Base-by-base conservation (phyloP, 352 stramenopile species). In the Phytopythium vexans region DNA sequence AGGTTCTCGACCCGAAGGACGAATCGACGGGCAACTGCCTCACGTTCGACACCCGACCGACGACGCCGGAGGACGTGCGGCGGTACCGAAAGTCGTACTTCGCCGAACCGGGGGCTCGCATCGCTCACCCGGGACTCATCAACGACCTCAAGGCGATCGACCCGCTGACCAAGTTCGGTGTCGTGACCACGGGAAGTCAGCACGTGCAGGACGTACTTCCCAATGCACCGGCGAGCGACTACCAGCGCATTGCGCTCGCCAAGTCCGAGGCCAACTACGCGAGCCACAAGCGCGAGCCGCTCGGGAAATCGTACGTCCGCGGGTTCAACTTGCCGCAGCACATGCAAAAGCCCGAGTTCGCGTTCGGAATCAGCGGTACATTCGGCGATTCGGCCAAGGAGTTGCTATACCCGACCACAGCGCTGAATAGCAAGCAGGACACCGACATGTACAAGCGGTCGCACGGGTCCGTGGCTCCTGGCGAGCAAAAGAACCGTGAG, bases 71-170 rank as follows among this genome's bases (percentile, higher is more conserved):
- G 39, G 67, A 89, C 12, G 68, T 92, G 56, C 63, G 77, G 8
- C 84, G 78, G 32, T 94, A 73, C 64, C 81, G 83, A 54, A 91
- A 91, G 65, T 94, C 83, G 49, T 93, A 92, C 64, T 92, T 94
- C 46, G 69, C 69, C 38, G 83, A 92, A 52, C 80, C 86, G 0
- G 83, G 82, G 16, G 56, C 78, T 33, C 74, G 79, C 32, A 86
- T 95, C 53, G 79, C 78, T 3, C 86, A 95, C 52, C 77, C 74
- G 9, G 86, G 86, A 10, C 66, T 93, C 21, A 77, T 93, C 56
- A 84, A 92, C 43, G 83, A 93, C 60, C 65, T 89, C 49, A 88
- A 89, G 58, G 52, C 54, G 16, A 68, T 87, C 44, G 67, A 89
- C 33, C 76, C 75, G 27, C 56, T 69, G 43, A 74, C 69, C 41